Evolutionary conservation across 83 land plant species (phyloP), one percentile per base, ranked within the genome.

Genomic region (Picea engelmannii): DNA sequence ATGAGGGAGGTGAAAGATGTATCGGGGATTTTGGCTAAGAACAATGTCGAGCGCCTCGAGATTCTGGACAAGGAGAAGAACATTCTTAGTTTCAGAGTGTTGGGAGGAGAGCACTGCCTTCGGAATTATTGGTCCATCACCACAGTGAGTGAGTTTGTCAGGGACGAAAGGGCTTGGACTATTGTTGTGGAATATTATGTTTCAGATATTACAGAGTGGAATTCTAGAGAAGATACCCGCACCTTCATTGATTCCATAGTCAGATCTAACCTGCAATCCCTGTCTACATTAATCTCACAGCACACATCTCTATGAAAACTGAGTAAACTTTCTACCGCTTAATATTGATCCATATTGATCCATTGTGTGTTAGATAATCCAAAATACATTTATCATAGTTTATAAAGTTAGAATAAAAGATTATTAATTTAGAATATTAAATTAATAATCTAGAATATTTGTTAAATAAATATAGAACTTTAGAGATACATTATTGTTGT

Each of bases 81-180:
- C 79, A 79, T 88, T 47, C 12, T 88, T 5, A 80, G 87, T 79
- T 88, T 82, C 83, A 80, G 87, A 71, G 85, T 88, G 35, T 75
- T 88, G 31, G 90, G 87, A 13, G 90, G 90, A 1, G 90, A 88
- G 31, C 87, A 88, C 78, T 82, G 90, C 21, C 83, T 88, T 38
- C 31, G 16, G 18, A 89, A 89, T 62, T 89, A 89, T 86, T 69
- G 88, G 7, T 89, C 91, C 49, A 81, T 86, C 27, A 86, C 89
- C 73, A 86, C 88, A 16, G 76, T 89, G 24, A 84, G 82, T 66
- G 24, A 78, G 12, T 76, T 31, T 21, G 49, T 35, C 52, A 20
- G 31, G 25, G 61, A 70, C 23, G 55, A 3, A 2, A 17, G 78
- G 12, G 38, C 82, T 17, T 59, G 18, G 17, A 82, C 84, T 11